Base-by-base conservation (phyloP, 257 asterid species). In the Paraleonurus japonicus region DNA sequence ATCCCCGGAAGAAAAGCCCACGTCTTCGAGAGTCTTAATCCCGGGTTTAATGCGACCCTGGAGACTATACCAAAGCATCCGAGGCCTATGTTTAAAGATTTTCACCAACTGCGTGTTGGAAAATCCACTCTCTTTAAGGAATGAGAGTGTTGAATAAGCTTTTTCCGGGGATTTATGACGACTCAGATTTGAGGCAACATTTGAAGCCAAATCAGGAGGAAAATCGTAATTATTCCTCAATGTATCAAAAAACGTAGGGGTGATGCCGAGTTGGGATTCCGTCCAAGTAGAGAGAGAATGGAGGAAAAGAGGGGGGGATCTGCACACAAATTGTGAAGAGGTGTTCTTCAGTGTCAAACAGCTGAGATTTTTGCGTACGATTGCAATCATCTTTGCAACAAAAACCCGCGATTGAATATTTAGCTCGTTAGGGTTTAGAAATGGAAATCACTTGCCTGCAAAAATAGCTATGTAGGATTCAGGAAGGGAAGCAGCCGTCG, bases 41-140 rank as follows among this genome's bases (percentile, higher is more conserved):
- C 10, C 54, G 10, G 24, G 45, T 17, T 17, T 33, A 20, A 69
- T 53, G 4, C 1, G 16, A 3, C 37, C 24, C 39, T 69, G 65
- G 2, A 12, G 12, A 7, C 8, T 15, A 0, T 5, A 35, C 2
- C 39, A 19, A n/a, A 69, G 54, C 3, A 69, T 5, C 35, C 37
- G 64, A 32, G 73, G 80, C 53, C 7, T 54, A 3, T 0, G 10
- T 15, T 10, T 80, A 4, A 75, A 15, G 20, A 75, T 22, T 45
- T 47, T 83, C 54, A 79, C 80, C 67, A 86, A 47, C 15, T 86
- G 84, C 61, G 71, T 17, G 3, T 23, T 50, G 0, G 88, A 79
- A 59, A 86, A 81, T 11, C 88, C 89, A 23, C 7, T 74, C 47
- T 76, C 76, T 72, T 74, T 71, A 6, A 86, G 55, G 59, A 63